Conservation (phyloP, 1,284 basidiomycete genomes). For the Leccinum subatratum region DNA sequence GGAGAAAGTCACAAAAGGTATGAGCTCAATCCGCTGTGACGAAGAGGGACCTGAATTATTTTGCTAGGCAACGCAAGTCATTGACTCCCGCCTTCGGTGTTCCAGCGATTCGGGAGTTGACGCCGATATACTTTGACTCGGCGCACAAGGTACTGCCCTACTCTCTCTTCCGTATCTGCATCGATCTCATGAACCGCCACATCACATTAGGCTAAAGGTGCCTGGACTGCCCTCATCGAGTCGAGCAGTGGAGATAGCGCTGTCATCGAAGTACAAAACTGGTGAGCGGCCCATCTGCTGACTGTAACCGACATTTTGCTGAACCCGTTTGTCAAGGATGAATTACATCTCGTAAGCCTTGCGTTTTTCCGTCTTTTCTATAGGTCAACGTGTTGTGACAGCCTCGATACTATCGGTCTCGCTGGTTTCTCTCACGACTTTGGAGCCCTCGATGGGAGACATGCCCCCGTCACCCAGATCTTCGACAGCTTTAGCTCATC, state of each 20-base stretch:
- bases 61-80: neutral
- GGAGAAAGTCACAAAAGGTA: constrained; percentile 2
- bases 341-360: neutral
- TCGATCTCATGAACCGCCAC: neutral
- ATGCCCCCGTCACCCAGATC: neutral
- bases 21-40: neutral
- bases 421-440: constrained; percentile 2
- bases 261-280: neutral
- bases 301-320: neutral
- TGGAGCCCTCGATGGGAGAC: neutral
- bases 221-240: neutral
- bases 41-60: neutral
- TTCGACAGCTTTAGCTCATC: constrained; percentile 1
- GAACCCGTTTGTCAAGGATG: neutral
- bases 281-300: neutral
- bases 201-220: neutral
- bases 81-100: neutral
- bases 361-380: neutral
- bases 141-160: neutral
- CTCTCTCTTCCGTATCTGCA: neutral
- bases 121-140: neutral
- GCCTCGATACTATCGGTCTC: neutral
- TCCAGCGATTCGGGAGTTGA: neutral
- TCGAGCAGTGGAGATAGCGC: neutral
- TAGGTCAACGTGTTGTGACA: neutral